phyloP scores from a whole-genome alignment of 257 asterid species.

The Salvia splendens region DNA sequence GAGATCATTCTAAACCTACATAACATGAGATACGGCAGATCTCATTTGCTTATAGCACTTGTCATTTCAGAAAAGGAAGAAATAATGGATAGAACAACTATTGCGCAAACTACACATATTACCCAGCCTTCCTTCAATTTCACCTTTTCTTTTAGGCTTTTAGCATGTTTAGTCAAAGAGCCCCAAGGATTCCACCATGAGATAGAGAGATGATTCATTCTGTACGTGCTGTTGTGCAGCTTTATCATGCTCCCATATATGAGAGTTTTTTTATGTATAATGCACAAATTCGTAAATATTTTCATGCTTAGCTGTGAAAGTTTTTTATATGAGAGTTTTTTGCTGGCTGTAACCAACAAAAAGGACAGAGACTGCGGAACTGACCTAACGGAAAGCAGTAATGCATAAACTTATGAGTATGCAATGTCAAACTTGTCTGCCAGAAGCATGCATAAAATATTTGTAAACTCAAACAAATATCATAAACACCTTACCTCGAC shows the following conservation, averaged over 20 bases:
- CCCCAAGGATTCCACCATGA: neutral
- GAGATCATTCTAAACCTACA: conserved; percentile 8
- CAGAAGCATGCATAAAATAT: conserved; percentile 14
- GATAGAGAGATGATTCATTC: neutral
- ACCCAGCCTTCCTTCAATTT: neutral
- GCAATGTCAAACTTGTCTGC: neutral
- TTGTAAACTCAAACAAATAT: neutral
- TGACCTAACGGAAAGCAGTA: conserved; percentile 5
- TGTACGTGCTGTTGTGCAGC: conserved; percentile 5
- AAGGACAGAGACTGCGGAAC: conserved; percentile 14
- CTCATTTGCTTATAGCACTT: neutral
- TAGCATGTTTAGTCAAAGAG: conserved; percentile 15
- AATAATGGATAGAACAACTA: neutral
- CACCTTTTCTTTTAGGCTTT: neutral
- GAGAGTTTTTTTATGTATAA: neutral
- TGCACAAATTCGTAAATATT: neutral
- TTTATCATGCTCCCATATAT: conserved; percentile 5
- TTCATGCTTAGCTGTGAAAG: too few relatives aligned
- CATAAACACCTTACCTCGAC: conserved; percentile 63
- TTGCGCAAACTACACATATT: neutral
- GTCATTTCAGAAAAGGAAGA: conserved; percentile 14
- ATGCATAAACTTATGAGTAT: neutral
- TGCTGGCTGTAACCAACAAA: conserved; percentile 11
- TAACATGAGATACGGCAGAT: conserved; percentile 3
- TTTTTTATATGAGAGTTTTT: too few relatives aligned